Evolutionary conservation across 768 basidiomycete genomes (phyloP), one percentile per base, ranked within the genome.

Genomic region (Kondoa malvinella): DNA sequence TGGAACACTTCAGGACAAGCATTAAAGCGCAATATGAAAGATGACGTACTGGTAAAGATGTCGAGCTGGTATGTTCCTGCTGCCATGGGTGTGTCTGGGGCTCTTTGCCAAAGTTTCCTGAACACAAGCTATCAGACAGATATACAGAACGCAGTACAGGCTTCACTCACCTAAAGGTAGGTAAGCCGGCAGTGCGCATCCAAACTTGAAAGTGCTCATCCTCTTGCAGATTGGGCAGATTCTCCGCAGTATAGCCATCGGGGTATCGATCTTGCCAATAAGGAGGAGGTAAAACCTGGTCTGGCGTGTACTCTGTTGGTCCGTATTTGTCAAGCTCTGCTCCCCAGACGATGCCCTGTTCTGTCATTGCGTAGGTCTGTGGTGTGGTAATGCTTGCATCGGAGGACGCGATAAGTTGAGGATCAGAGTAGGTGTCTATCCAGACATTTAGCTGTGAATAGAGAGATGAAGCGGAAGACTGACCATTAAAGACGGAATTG

Each of bases 191-290:
- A 1, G 92, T 95, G 68, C 94, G 84, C 95, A 99, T 99, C 95
- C 95, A 99, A 76, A 94, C 92, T 78, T 97, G 94, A 81, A 99
- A 97, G 73, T 88, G 92, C 77, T 96, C 88, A 74, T 97, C 86
- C 1, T 72, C 71, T 65, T 80, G 79, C 34, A 97, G 80, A 75
- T 95, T 79, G 1, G 91, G 92, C 25, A 86, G 57, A 70, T 81
- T 83, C 2, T 77, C 77, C 1, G 78, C 75, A 2, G 84, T 84
- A 78, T 95, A 96, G 67, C 82, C 82, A 69, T 87, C 76, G 0
- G 90, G 89, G 79, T 81, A 96, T 66, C 81, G 82, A 33, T 76
- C 74, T 0, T 72, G 76, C 95, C 95, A 99, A 78, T 95, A 96
- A 3, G 95, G 95, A 31, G 95, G 95, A 3, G 94, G 94, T 0